A percentile compares a stretch with the other conserved stretches of the same genome.
phyloP scores from a whole-genome alignment of 2,329 filamentous ascomycete genomes.

The Pseudogymnoascus sp. region DNA sequence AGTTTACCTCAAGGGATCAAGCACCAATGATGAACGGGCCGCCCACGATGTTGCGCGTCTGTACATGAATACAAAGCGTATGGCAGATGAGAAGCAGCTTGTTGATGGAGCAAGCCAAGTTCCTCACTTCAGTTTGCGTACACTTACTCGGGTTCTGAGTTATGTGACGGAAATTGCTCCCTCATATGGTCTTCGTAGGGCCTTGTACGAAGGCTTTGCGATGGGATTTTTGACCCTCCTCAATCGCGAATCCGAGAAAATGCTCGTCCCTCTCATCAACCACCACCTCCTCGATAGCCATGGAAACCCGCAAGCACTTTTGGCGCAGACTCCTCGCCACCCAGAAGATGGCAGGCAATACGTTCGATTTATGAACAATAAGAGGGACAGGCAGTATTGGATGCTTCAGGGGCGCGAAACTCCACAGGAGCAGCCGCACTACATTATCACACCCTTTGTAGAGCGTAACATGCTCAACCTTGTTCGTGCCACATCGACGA shows the following conservation, averaged over 20 bases:
- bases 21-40: conserved; percentile 62
- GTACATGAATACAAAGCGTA: conserved; percentile 77
- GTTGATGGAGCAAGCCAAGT: conserved; percentile 95
- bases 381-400: conserved; percentile 72
- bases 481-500: conserved; percentile 84
- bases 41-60: conserved; percentile 75
- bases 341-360: conserved; percentile 70
- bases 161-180: conserved; percentile 82
- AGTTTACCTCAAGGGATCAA: conserved; percentile 69
- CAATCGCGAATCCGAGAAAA: conserved; percentile 68
- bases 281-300: conserved; percentile 68
- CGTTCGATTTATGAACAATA: conserved; percentile 64
- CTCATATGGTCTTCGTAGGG: conserved; percentile 74
- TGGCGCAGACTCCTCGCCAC: conserved; percentile 68
- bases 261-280: conserved; percentile 71
- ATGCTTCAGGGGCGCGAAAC: conserved; percentile 64
- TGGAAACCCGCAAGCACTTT: conserved; percentile 59
- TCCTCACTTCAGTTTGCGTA: conserved; percentile 93
- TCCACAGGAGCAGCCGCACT: conserved; percentile 69
- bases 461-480: conserved; percentile 91
- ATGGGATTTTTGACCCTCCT: conserved; percentile 96
- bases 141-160: conserved; percentile 77
- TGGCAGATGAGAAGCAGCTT: conserved; percentile 72
- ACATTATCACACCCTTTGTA: conserved; percentile 94
- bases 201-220: conserved; percentile 88